These are phyloP conservation scores for Phytophthora lateralis DNA, from an alignment of 352 stramenopile species.

Conservation along the genomic window DNA sequence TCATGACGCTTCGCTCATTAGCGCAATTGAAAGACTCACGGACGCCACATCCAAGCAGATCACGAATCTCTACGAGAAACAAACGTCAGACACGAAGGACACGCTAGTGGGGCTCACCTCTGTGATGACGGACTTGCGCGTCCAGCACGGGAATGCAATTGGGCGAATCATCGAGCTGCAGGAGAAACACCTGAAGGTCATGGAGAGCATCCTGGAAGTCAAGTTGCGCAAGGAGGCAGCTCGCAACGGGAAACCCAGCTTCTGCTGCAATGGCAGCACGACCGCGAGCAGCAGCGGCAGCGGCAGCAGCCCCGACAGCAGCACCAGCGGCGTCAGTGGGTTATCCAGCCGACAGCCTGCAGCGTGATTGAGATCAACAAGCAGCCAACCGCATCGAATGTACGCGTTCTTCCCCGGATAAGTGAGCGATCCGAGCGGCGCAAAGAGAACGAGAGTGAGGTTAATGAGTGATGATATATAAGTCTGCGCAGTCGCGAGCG, in stretches of 20 bases:
- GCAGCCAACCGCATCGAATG: not conserved
- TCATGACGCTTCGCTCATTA: constrained; percentile 64
- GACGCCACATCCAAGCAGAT: constrained; percentile 64
- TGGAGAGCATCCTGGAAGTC: constrained; percentile 63
- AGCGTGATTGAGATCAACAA: not conserved
- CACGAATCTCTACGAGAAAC: constrained; percentile 38
- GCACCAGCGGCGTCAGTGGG: not conserved
- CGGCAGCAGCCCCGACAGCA: constrained; percentile 6
- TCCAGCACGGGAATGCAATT: constrained; percentile 52
- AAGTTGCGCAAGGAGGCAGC: constrained; percentile 46
- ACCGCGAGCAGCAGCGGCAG: constrained; percentile 13
- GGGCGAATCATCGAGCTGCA: constrained; percentile 63
- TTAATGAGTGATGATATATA: constrained; percentile 33
- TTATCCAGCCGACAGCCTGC: not conserved
- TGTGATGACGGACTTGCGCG: constrained; percentile 58
- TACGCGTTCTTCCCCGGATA: constrained; percentile 2
- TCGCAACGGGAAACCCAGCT: constrained; percentile 13
- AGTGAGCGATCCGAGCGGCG: constrained; percentile 1
- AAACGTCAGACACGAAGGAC: constrained; percentile 30
- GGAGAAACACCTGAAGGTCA: constrained; percentile 70
- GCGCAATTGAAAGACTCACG: constrained; percentile 66
- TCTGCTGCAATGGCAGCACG: constrained; percentile 13
- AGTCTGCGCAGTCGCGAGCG: constrained; percentile 19
- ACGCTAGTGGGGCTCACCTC: constrained; percentile 47
- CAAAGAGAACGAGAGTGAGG: constrained; percentile 19